Base-by-base conservation (phyloP, 73 alveolate species). In the Halteria grandinella region DNA sequence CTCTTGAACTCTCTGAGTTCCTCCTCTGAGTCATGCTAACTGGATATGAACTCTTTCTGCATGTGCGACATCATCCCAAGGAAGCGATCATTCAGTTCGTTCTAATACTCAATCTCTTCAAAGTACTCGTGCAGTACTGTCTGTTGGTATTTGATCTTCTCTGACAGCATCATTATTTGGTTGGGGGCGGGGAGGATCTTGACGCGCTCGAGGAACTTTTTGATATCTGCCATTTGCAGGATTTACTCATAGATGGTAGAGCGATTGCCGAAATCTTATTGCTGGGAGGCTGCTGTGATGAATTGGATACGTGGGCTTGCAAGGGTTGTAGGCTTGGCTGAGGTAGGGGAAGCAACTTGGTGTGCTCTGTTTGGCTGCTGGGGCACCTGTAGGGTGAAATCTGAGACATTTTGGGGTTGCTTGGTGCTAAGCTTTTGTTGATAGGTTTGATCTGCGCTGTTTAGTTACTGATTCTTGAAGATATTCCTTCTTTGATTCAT, bases 11-110 rank as follows among this genome's bases (percentile, higher is more conserved):
- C 34, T 6, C 1, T 1, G 6, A 17, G 7, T 37, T 60, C 77
- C 24, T 60, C 77, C n/a, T 60, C 43, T n/a, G 77, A 40, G 5
- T 60, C 43, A 20, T 40, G 43, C 20, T 15, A 21, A 0, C 77
- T 59, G 7, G 37, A 40, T 40, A 60, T 59, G 43, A 60, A 60
- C 10, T 60, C 77, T 60, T 10, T 60, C 24, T 21, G n/a, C 1
- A 60, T 1, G 7, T 21, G 1, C 2, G 3, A 24, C 10, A 60
- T 8, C 24, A 60, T 40, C 6, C 28, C 23, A n/a, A 40, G 37
- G 1, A 60, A 21, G 18, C 17, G 12, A 40, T 24, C 8, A 37
- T 24, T 60, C 6, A 36, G 27, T 3, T 11, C 10, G 20, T 60
- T 11, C 40, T 60, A 45, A 45, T 59, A 36, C 24, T 29, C 48